Evolutionary conservation across 345 rosid species (phyloP), one percentile per base, ranked within the genome.

Genomic region (Streptanthus diversifolius): DNA sequence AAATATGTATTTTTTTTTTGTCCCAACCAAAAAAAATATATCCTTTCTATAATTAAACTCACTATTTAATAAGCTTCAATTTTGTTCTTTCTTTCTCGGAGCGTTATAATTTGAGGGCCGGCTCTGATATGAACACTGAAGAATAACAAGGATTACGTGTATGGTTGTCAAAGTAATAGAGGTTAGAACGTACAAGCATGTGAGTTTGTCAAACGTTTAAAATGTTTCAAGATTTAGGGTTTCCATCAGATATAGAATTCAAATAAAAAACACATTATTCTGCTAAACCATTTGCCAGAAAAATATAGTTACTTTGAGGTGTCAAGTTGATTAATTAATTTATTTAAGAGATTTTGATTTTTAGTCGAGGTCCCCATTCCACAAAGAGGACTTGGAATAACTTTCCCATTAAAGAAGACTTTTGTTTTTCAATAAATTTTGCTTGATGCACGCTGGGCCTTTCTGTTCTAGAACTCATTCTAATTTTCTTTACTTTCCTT

Each of bases 331-430:
- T 36, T 58, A 39, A 22, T 19, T 49, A 30, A 41, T 22, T 39
- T 30, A 51, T 67, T 40, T 44, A 66, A 10, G 10, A 29, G 37
- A 66, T 29, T 56, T 22, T 5, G 41, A 47, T 36, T 3, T 40
- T 52, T 53, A 67, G 27, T 54, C 48, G 35, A 51, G 64, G 70
- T 62, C 75, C 64, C 36, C 41, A 63, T 68, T 69, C 66, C 49
- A 76, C 60, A 54, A 69, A 76, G 65, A 44, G 66, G 36, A 57
- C n/a, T 69, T 62, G 25, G 21, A 41, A 69, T 76, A 69, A 69
- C 79, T 62, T 76, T 76, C 66, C 63, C 74, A 47, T 69, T 76
- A 45, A 54, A 60, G 70, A 75, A 68, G 70, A 68, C 21, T 35
- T 62, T 54, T 44, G 45, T 32, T 52, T 61, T 69, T 11, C 2